Evolutionary conservation across 1,284 basidiomycete genomes (phyloP).

Genomic region (Ceratobasidium sp.): DNA sequence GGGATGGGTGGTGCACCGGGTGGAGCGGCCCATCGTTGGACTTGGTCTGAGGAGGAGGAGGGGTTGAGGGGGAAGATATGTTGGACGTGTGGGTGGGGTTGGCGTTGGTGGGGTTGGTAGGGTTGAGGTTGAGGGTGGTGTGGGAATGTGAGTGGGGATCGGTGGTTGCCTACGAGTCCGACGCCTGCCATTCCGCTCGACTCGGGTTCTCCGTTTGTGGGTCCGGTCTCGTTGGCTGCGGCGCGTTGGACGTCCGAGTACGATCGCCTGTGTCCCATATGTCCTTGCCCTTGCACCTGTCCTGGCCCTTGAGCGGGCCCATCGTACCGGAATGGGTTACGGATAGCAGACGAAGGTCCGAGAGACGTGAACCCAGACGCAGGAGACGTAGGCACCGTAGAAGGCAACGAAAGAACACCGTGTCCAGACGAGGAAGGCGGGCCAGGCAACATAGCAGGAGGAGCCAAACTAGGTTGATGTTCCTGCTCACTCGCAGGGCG

Average conservation of each 20-base stretch:
- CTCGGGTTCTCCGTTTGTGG: too few species aligned
- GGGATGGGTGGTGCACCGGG: constrained; percentile 34
- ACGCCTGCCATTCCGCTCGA: background rate
- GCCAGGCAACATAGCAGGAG: background rate
- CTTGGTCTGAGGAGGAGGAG: background rate
- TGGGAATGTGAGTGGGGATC: constrained; percentile 24
- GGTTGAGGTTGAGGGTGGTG: too few species aligned
- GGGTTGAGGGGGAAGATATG: background rate
- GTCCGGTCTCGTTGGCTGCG: background rate
- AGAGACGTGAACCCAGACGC: constrained; percentile 40
- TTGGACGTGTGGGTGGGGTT: too few species aligned
- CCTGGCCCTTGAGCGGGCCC: background rate
- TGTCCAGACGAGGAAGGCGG: constrained; percentile 17
- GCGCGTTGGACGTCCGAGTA: constrained; percentile 37
- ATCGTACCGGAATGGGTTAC: constrained; percentile 38
- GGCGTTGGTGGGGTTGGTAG: too few species aligned
- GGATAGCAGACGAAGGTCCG: constrained; percentile 6
- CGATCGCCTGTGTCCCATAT: constrained; percentile 13
- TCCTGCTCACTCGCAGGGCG: too few species aligned
- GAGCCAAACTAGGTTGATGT: background rate
- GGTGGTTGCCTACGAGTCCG: constrained; percentile 8
- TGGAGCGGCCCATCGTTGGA: constrained; percentile 3
- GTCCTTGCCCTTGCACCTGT: background rate
- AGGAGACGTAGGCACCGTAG: constrained; percentile 31
- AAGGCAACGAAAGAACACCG: background rate